Base-by-base conservation (phyloP, 495 filamentous ascomycete genomes). In the Penicillium nucicola region DNA sequence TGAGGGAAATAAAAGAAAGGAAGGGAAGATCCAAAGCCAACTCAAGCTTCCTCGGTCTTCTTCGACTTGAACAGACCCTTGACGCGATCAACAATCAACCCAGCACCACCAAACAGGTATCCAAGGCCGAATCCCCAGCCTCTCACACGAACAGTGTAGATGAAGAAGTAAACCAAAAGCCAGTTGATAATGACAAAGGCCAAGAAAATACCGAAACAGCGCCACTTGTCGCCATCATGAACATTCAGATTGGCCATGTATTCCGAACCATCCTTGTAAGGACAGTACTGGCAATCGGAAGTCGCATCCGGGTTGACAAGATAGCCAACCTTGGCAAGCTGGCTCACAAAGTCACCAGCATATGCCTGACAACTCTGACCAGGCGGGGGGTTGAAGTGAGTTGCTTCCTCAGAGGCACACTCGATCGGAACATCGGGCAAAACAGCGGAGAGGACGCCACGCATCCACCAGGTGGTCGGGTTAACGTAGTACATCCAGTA, bases 401-500 rank as follows among this genome's bases (percentile, higher is more conserved):
- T 87, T 0, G 78, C 75, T 67, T 92, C 89, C 3, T 62, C 51
- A 2, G 71, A 43, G 1, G 76, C 68, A 55, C 88, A 92, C 0
- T 70, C 44, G 19, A 92, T 80, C 0, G 74, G 52, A 6, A 82
- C 68, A 8, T 73, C 69, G 6, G 77, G 69, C 3, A 89, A 68
- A 0, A 81, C 77, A 7, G 80, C 77, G 0, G 81, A 79, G 15
- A 95, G 67, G n/a, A 90, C 79, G 8, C 88, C 87, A 36, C 84
- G 80, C 46, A 92, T 77, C 81, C 81, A 89, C 67, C 86, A 91
- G 4, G 78, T 89, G 4, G 75, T 76, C 0, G 77, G 84, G 67
- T 87, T 87, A 45, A 86, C 66, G 59, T 81, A 89, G 72, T 91
- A 92, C 56, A 87, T 75, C 84, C 84, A 90, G 67, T 85, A 90